Base-by-base conservation (phyloP, 352 stramenopile genomes). In the Thalassiosira exigua region DNA sequence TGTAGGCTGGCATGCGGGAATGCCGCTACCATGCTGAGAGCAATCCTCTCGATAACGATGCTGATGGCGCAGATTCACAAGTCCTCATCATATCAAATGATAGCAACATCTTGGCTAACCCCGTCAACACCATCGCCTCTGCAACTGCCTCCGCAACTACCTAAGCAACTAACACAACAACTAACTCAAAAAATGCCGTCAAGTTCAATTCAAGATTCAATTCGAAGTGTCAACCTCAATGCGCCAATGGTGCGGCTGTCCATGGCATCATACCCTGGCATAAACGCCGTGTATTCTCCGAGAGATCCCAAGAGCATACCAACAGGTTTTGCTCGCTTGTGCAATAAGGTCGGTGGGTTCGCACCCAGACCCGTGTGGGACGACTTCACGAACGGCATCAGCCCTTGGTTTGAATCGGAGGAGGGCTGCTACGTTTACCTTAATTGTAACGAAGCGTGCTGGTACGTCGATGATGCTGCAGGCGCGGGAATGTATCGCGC, bases 391-490 rank as follows among this genome's bases (percentile, higher is more conserved):
- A 79, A 71, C 41, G 70, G 70, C 4, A 46, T 79, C n/a, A 73
- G 59, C 9, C 70, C 59, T 5, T 79, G 70, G 70, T 79, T 79
- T 42, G 50, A 73, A 29, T 48, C n/a, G 1, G 48, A 72, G 17
- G 30, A 73, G n/a, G 70, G 70, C 5, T 73, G 70, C 41, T 79
- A 67, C 51, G 42, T 79, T 7, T 79, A 68, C 21, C 67, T 69
- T 22, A 79, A 73, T 27, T 52, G 70, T 29, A 41, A 79, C 22
- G 70, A 79, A 30, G 21, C 26, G 17, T 41, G 52, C 27, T 79
- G 70, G 70, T 79, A 51, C 48, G 62, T 79, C n/a, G 70, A 79
- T 24, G 44, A 65, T 33, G 17, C 17, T 27, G 11, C 22, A 19
- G 70, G 70, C 1, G 29, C 21, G 17, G 58, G 58, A n/a, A 68